Evolutionary conservation across 73 alveolate genomes (phyloP), one percentile per base, ranked within the genome.

Genomic region (Paramecium octaurelia): DNA sequence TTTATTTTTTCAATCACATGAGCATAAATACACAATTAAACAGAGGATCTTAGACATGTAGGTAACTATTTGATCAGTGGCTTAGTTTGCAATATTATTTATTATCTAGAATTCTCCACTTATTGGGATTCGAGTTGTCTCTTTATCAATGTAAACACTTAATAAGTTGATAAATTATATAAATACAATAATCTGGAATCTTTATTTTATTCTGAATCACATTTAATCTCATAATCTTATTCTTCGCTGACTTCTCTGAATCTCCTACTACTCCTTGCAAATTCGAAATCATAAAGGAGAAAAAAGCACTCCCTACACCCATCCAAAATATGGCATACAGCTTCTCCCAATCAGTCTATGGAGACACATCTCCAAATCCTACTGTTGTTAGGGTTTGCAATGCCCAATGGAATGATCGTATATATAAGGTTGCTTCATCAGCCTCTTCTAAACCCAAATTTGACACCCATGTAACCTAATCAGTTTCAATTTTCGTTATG

Each of bases 291-390:
- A 88, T 93, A 64, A 93, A 91, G n/a, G 93, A 73, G 46, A 86
- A 93, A 38, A 93, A 93, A 0, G 95, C 96, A 71, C 93, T 93
- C 8, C 96, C 96, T 36, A 93, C 83, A 1, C 92, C 85, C 94
- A 93, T 93, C 96, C 96, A 93, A 21, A 88, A 58, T 24, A 93
- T 44, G 2, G 93, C 76, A 50, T 59, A 91, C 12, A 91, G 23
- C 54, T 85, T 90, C 57, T 93, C 96, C 42, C 68, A 91, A 24
- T 85, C 93, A 10, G 94, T 93, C 10, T 27, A 40, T 3, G 93
- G 93, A 21, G 91, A 60, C 3, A 90, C 90, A 93, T 93, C 96
- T 6, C 96, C 96, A 91, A 88, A 93, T 10, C 96, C 96, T 0
- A 93, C 96, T 6, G 96, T 93, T 1, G 96, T 93, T 44, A 93